Evolutionary conservation across 1,284 basidiomycete species (phyloP).

Genomic region (Phenoliferia sp.): DNA sequence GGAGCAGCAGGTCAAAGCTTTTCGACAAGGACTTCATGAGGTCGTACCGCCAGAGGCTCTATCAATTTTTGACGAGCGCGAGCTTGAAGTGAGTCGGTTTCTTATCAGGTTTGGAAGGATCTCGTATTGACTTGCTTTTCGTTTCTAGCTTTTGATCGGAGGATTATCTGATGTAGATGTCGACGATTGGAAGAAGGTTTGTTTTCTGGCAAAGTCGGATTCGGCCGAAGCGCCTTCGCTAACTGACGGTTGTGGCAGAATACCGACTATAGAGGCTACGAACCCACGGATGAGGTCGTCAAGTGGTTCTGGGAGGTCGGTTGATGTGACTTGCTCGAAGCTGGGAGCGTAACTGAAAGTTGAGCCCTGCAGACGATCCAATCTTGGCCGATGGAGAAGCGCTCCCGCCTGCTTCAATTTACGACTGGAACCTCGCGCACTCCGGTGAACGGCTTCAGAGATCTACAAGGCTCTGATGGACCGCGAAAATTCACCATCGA

Average conservation of each 20-base stretch:
- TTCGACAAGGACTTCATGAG: slow-evolving; percentile 89
- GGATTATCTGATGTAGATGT: slow-evolving; percentile 97
- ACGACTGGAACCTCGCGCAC: slow-evolving; percentile 29
- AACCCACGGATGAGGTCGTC: slow-evolving; percentile 20
- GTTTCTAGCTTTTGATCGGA: slow-evolving; percentile 69
- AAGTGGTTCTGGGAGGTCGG: slow-evolving; percentile 31
- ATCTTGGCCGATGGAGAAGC: slow-evolving; percentile 31
- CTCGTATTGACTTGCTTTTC: slow-evolving; percentile 39
- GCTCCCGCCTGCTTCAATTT: slow-evolving; percentile 29
- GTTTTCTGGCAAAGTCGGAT: neutral
- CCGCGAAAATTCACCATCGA: slow-evolving; percentile 37
- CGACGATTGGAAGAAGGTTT: slow-evolving; percentile 66
- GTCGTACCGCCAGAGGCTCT: slow-evolving; percentile 84
- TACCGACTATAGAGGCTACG: slow-evolving; percentile 67
- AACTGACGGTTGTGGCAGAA: slow-evolving; percentile 52
- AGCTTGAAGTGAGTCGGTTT: slow-evolving; percentile 71
- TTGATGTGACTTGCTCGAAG: neutral
- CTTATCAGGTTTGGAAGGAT: too few relatives aligned
- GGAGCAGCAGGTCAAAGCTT: slow-evolving; percentile 76
- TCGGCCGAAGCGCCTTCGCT: neutral
- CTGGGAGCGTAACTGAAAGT: neutral
- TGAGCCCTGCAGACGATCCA: slow-evolving; percentile 6
- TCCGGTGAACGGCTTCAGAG: slow-evolving; percentile 34
- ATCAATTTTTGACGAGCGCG: slow-evolving; percentile 85
- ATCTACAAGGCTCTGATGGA: slow-evolving; percentile 35